Base-by-base conservation (phyloP, 306 rosid genomes). In the Phaseolus lunatus region DNA sequence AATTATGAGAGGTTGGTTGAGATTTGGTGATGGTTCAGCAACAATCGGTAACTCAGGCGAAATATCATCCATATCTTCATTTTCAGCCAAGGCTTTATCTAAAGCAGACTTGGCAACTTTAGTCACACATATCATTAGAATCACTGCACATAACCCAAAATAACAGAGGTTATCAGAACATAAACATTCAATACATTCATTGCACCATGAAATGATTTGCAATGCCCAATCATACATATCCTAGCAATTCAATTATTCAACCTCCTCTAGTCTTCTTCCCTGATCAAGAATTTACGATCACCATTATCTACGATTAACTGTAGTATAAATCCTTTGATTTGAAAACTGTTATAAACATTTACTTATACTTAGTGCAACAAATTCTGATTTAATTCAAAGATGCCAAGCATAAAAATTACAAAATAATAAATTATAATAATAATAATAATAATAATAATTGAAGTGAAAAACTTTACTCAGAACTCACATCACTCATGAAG, bases 41-140 rank as follows among this genome's bases (percentile, higher is more conserved):
- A 82, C 88, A 77, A 85, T 15, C 13, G 95, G 95, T 70, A 89
- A 70, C 41, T 78, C 90, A 0, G 96, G 78, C 1, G 89, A 49
- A 39, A 65, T 45, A 65, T 73, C 82, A 18, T 91, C 97, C 16
- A 86, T 67, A 69, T 90, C 88, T 65, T 88, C 92, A 22, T 84
- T 87, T 86, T 92, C 99, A 13, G 96, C 97, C 85, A 95, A 84
- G 67, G 99, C 97, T 88, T 92, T 90, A 24, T 92, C 97, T 80
- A 95, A 81, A 39, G 99, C 95, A 41, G 90, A 62, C 89, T 89
- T 95, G 67, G 97, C 99, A 49, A 92, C 91, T 89, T 72, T 92
- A 5, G 92, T 95, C 14, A 95, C 93, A 62, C 93, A 87, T 72
- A 88, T 33, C 78, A 95, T 88, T 65, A 92, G 86, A 85, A 95